Conservation (phyloP, 83 land plant species). For the Picea abies region DNA sequence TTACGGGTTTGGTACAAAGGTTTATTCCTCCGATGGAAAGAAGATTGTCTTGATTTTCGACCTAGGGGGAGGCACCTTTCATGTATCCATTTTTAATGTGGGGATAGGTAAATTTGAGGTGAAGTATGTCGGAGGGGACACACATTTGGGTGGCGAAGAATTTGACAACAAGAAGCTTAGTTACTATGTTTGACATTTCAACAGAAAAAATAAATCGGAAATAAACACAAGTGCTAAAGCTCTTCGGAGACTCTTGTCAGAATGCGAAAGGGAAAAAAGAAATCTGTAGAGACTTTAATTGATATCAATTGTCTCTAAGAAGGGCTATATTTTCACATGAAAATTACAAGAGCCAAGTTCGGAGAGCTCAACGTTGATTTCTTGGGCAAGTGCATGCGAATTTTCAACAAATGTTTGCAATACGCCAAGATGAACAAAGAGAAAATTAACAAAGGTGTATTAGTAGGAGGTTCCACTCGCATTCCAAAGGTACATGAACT, state of each 20-base stretch:
- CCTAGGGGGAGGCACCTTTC: constrained; percentile 3
- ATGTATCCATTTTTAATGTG: too few relatives aligned
- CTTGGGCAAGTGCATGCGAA: too few relatives aligned
- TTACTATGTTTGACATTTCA: not conserved
- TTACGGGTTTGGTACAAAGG: too few relatives aligned
- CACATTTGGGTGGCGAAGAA: constrained; percentile 7
- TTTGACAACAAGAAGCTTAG: too few relatives aligned
- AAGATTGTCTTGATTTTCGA: too few relatives aligned
- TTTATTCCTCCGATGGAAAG: too few relatives aligned
- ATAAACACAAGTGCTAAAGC: constrained; percentile 16
- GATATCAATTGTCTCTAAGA: constrained; percentile 24
- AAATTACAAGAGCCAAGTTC: too few relatives aligned
- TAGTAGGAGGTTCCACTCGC: too few relatives aligned
- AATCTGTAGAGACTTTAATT: not conserved
- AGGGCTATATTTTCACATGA: constrained; percentile 14
- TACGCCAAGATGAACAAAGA: constrained; percentile 21
- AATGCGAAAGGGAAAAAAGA: constrained; percentile 18
- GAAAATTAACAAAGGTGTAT: too few relatives aligned
- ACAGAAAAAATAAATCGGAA: constrained; percentile 19
- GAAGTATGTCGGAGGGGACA: constrained; percentile 23
- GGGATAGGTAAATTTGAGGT: constrained; percentile 5
- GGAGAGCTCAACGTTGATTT: too few relatives aligned
- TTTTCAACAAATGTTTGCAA: not conserved
- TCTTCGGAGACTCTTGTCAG: constrained; percentile 9
- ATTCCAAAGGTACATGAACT: too few relatives aligned